Evolutionary conservation across 108 stramenopile genomes (phyloP), one percentile per base, ranked within the genome.

Genomic region (Nannochloropsis oceanica): DNA sequence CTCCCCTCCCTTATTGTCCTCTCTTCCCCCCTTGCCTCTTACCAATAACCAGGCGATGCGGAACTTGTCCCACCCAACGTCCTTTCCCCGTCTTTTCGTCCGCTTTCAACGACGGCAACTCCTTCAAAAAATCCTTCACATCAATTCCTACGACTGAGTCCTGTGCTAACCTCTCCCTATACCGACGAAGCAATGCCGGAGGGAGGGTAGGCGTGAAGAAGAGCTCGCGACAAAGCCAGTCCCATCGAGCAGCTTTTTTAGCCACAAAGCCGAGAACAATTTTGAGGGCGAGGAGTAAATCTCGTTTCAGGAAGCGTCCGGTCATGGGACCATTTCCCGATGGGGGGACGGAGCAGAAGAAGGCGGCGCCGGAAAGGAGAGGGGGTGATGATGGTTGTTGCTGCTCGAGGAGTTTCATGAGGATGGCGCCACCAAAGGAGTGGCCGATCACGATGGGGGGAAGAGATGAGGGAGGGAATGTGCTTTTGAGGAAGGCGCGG

Each of bases 241-340:
- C 87, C 88, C 89, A 89, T 25, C 42, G 44, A 26, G 83, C 44
- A 43, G 87, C 89, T 82, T 87, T 84, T 87, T 90, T 90, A n/a
- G 89, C 43, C 24, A 90, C 89, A 43, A 90, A 90, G n/a, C 88
- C 90, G 13, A 85, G 25, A 25, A 89, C 85, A 25, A 90, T 81
- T 42, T 87, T 87, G 27, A 88, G 43, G 42, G 84, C 83, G 79
- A 81, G 46, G 43, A 87, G 25, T 11, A 82, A 73, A 22, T 82
- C 43, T 80, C 84, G 42, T 44, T 89, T 89, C 12, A 89, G 84
- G 44, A 89, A 89, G 13, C 89, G 85, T 44, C 84, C 84, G 20
- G 87, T 83, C 89, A 89, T 89, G 34, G 87, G 88, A 7, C 87
- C 87, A 25, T 89, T 89, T 14, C 89, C 89, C 14, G 89, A 89